A percentile compares a stretch with the other conserved stretches of the same genome.
These are phyloP conservation scores for Cercospora zeae-maydis DNA, from an alignment of 2,329 filamentous ascomycete genomes.

Conservation along the genomic window DNA sequence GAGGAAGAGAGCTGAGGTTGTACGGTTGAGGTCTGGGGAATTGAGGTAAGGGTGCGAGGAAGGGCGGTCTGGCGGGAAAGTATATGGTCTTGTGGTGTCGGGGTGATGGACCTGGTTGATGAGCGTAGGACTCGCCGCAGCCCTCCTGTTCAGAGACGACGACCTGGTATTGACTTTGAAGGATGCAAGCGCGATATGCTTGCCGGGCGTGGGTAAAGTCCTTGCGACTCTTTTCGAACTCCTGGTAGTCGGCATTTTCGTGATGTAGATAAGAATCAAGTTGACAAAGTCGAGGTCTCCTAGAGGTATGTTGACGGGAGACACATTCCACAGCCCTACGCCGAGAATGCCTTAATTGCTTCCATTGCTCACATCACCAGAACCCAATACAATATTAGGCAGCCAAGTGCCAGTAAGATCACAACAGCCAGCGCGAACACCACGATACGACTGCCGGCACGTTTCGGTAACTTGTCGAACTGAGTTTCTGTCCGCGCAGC, in stretches of 20 bases:
- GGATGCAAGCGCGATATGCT: not conserved
- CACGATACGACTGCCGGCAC: not conserved
- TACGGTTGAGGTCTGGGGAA: not conserved
- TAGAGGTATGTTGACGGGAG: not conserved
- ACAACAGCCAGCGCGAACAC: not conserved
- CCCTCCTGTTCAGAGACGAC: not conserved
- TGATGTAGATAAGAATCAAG: not conserved
- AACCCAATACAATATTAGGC: not conserved
- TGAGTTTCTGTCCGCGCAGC: slow-evolving; percentile 8
- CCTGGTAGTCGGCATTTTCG: not conserved
- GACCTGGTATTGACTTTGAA: not conserved
- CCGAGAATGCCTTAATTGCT: not conserved
- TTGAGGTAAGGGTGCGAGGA: not conserved
- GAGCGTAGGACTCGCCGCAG: not conserved
- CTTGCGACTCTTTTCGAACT: not conserved
- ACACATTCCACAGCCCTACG: slow-evolving; percentile 1
- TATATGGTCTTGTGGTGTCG: not conserved
- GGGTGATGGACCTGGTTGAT: not conserved
- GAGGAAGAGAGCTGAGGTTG: not conserved
- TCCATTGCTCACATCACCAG: not conserved
- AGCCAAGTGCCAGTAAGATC: not conserved
- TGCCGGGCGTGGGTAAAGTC: not conserved
- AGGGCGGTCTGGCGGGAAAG: not conserved
- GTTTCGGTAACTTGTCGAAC: slow-evolving; percentile 5
- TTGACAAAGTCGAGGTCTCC: too few relatives aligned